Conservation (phyloP, 495 filamentous ascomycete genomes). For the Lepraria neglecta region DNA sequence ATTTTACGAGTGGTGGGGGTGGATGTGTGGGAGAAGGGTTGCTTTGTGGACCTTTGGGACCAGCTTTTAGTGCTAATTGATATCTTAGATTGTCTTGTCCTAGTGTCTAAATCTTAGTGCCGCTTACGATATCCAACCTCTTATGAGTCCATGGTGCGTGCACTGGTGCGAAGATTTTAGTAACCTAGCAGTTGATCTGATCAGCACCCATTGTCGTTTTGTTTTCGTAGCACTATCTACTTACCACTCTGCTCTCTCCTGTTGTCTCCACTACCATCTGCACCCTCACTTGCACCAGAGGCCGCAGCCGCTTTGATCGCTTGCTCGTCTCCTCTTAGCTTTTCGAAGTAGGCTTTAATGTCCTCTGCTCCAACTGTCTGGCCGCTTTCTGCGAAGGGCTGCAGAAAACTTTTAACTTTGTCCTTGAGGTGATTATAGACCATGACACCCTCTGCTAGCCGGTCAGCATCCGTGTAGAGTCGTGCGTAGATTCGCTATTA, state of each 20-base stretch:
- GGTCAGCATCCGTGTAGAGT: neutral
- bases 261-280: slow-evolving; percentile 40
- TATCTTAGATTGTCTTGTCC: too few species aligned
- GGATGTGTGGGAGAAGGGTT: too few species aligned
- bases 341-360: slow-evolving; percentile 93
- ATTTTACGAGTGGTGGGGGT: too few species aligned
- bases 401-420: slow-evolving; percentile 84
- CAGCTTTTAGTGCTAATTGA: too few species aligned
- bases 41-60: too few species aligned
- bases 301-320: slow-evolving; percentile 44
- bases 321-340: slow-evolving; percentile 76
- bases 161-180: neutral
- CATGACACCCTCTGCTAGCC: slow-evolving; percentile 72
- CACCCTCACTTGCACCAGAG: slow-evolving; percentile 42
- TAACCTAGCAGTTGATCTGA: neutral
- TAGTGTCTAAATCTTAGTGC: too few species aligned
- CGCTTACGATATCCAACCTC: too few species aligned
- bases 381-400: slow-evolving; percentile 87
- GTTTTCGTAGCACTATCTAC: neutral
- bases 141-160: too few species aligned
- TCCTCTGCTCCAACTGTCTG: slow-evolving; percentile 83
- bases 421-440: slow-evolving; percentile 93
- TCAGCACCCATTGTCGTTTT: neutral
- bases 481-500: too few species aligned
- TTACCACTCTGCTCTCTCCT: slow-evolving; percentile 55